Base-by-base conservation (phyloP, 176 grass and related monocot genomes). In the Musa schizocarpa region DNA sequence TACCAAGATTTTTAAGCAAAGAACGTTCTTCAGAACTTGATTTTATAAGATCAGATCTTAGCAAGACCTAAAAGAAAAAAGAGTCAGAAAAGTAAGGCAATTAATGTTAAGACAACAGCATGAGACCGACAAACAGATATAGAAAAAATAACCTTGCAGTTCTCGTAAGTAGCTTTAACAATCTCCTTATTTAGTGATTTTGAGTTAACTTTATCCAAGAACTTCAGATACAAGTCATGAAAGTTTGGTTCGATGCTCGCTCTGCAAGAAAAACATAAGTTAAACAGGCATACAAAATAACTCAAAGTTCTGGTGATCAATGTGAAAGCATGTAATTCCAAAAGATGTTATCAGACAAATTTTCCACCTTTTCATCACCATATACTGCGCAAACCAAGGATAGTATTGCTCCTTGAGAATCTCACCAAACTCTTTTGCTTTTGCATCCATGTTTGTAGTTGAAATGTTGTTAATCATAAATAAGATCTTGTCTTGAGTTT, bases 391-490 rank as follows among this genome's bases (percentile, higher is more conserved):
- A 82, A 98, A 93, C 94, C 94, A 98, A 75, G 86, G 90, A 77
- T 88, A 87, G 73, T 91, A 91, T 13, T 91, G 88, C 80, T 93
- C 90, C 63, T 81, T 87, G 29, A 91, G 69, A 64, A 93, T 82
- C 74, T 93, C 94, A 76, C 76, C 88, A 82, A 98, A 93, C 77
- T 98, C 90, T 78, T 87, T 93, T 79, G 94, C 86, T 78, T 98
- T 98, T 16, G 78, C 76, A 67, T 98, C 94, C 85, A 89, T 87
- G 73, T 98, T 98, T 51, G 86, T 83, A 72, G 54, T 90, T 53
- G 94, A 98, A 80, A 93, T 98, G 59, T 98, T 98, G 72, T 98
- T 98, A 58, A 98, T 92, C 87, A 98, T 87, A 75, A 98, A 98
- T 54, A 98, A 85, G 71, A 98, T 93, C 76, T 91, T 98, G 81